Percentiles rank a stretch among this genome's conserved stretches.
Evolutionary conservation across 2,329 filamentous ascomycete genomes (phyloP).

Genomic region (Amauroascus niger): DNA sequence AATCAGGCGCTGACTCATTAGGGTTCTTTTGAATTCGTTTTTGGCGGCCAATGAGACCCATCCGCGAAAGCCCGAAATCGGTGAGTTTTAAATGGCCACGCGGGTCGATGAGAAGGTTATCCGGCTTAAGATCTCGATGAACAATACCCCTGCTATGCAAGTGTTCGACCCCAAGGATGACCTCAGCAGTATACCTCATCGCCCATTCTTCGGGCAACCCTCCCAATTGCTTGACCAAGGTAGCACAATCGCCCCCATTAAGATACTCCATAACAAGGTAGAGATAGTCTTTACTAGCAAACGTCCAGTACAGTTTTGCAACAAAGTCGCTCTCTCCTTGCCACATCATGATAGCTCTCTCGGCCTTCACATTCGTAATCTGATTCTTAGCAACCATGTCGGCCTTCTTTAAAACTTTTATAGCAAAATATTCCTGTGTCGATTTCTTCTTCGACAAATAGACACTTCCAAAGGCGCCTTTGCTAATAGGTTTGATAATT

Average conservation of each 20-base stretch:
- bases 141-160: conserved; percentile 90
- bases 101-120: conserved; percentile 93
- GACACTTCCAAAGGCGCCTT: conserved; percentile 94
- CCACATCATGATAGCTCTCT: conserved; percentile 99
- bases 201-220: conserved; percentile 94
- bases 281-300: conserved; percentile 97
- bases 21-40: conserved; percentile 76
- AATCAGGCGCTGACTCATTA: conserved; percentile 77
- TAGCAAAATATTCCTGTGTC: conserved; percentile 95
- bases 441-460: conserved; percentile 98
- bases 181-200: conserved; percentile 93
- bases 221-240: conserved; percentile 86
- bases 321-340: conserved; percentile 98
- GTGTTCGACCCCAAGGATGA: conserved; percentile 93
- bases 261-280: conserved; percentile 99
- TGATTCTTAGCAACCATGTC: conserved; percentile 99
- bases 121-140: conserved; percentile 91
- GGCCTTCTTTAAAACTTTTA: conserved; percentile 98
- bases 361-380: conserved; percentile 96
- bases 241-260: conserved; percentile 94
- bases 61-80: conserved; percentile 91
- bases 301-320: conserved; percentile 98
- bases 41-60: conserved; percentile 93
- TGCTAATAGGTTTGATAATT: conserved; percentile 98
- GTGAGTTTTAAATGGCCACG: conserved; percentile 95